phyloP scores from a whole-genome alignment of 306 rosid genomes.

The Prunus persica region DNA sequence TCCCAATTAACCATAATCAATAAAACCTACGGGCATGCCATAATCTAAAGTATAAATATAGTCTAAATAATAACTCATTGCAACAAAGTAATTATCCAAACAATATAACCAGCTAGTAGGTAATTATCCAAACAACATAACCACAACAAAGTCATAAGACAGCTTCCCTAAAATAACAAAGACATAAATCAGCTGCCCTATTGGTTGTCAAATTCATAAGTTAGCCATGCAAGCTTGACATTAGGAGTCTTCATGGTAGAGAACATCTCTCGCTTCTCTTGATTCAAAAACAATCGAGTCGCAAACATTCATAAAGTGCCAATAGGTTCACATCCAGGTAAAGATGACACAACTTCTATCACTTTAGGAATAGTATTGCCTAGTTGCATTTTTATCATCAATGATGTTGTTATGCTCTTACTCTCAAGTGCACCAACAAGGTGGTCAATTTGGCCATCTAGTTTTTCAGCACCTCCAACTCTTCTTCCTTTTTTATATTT shows the following conservation, averaged over 20 bases:
- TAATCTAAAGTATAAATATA: too few species aligned
- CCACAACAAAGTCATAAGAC: not conserved
- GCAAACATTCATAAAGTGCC: not conserved
- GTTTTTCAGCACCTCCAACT: not conserved
- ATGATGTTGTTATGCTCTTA: not conserved
- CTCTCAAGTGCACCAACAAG: not conserved
- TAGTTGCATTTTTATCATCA: not conserved
- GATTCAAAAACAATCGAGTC: not conserved
- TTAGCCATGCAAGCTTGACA: not conserved
- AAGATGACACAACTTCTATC: not conserved
- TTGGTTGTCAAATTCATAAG: not conserved
- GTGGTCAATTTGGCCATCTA: not conserved
- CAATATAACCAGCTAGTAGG: not conserved
- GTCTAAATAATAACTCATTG: too few species aligned
- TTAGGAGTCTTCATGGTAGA: not conserved
- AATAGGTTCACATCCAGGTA: not conserved
- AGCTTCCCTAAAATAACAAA: not conserved
- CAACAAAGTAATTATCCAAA: too few species aligned
- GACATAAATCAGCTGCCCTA: not conserved
- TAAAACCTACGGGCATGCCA: not conserved
- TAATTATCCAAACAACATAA: not conserved
- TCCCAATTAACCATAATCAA: too few species aligned
- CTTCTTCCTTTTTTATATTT: not conserved
- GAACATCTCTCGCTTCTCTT: slow-evolving; percentile 10
- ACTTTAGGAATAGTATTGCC: not conserved